Conservation (phyloP, 306 rosid species). For the Rubus idaeus region DNA sequence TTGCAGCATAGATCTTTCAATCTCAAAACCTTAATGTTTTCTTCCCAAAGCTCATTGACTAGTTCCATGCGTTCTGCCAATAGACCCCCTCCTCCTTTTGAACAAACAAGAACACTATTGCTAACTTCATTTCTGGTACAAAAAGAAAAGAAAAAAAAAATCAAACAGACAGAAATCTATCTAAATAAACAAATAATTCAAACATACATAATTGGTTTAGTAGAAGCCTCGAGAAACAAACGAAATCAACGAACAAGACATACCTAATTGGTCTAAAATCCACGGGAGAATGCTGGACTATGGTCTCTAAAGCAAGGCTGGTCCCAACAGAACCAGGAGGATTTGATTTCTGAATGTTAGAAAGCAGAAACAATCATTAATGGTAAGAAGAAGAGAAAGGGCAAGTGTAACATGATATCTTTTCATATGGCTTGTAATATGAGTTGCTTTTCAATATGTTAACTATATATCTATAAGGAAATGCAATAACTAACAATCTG, state of each 20-base stretch:
- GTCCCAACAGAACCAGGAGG: conserved; percentile 86
- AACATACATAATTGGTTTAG: background rate
- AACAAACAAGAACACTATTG: conserved; percentile 75
- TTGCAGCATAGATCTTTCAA: conserved; percentile 14
- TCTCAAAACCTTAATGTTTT: conserved; percentile 70
- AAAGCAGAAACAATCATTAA: conserved; percentile 28
- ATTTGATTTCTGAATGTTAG: conserved; percentile 58
- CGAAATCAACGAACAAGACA: conserved; percentile 14
- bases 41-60: conserved; percentile 85
- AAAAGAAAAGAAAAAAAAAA: background rate
- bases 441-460: background rate
- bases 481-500: background rate
- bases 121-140: conserved; percentile 65
- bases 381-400: conserved; percentile 20
- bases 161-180: background rate
- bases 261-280: conserved; percentile 74
- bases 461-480: background rate
- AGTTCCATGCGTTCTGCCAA: conserved; percentile 85
- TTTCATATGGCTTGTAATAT: background rate
- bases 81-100: conserved; percentile 96
- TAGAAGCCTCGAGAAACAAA: conserved; percentile 20
- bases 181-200: background rate
- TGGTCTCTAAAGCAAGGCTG: conserved; percentile 91
- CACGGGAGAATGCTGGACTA: conserved; percentile 66
- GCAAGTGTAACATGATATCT: background rate